phyloP scores from a whole-genome alignment of 1,284 basidiomycete species.

The Phellopilus nigrolimitatus region DNA sequence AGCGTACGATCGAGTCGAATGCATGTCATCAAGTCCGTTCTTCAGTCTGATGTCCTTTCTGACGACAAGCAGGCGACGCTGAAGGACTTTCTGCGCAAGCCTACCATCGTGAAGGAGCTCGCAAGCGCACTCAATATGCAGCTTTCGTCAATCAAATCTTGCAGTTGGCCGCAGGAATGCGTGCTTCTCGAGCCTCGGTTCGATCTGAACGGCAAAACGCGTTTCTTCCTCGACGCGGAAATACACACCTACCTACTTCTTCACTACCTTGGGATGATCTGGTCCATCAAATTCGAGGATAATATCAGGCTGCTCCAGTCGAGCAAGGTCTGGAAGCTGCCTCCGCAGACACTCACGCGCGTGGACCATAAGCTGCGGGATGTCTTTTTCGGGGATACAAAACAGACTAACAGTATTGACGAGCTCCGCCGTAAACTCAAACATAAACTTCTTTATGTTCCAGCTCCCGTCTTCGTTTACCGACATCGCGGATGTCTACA shows the following conservation, averaged over 20 bases:
- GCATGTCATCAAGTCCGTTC: constrained; percentile 33
- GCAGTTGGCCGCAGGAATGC: too few relatives aligned
- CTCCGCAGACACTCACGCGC: constrained; percentile 1
- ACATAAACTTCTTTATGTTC: constrained; percentile 15
- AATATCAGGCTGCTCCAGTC: constrained; percentile 29
- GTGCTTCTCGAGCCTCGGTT: too few relatives aligned
- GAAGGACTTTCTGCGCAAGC: constrained; percentile 36
- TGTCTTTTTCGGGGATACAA: neutral
- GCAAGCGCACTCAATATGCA: too few relatives aligned
- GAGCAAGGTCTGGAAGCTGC: constrained; percentile 33
- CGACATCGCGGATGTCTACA: constrained; percentile 1
- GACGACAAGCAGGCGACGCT: constrained; percentile 38
- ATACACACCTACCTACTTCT: too few relatives aligned
- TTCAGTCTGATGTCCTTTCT: constrained; percentile 34
- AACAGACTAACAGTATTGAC: neutral
- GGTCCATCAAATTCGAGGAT: constrained; percentile 33
- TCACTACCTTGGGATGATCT: too few relatives aligned
- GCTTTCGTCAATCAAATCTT: too few relatives aligned
- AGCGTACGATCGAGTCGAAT: constrained; percentile 23
- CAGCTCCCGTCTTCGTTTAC: constrained; percentile 15
- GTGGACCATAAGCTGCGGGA: constrained; percentile 5
- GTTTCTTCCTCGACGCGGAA: too few relatives aligned
- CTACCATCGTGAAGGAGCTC: too few relatives aligned
- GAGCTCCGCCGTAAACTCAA: neutral
- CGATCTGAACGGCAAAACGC: too few relatives aligned